Evolutionary conservation across 805 yeast species (phyloP).

Genomic region (Hanseniaspora pseudoguilliermondii): DNA sequence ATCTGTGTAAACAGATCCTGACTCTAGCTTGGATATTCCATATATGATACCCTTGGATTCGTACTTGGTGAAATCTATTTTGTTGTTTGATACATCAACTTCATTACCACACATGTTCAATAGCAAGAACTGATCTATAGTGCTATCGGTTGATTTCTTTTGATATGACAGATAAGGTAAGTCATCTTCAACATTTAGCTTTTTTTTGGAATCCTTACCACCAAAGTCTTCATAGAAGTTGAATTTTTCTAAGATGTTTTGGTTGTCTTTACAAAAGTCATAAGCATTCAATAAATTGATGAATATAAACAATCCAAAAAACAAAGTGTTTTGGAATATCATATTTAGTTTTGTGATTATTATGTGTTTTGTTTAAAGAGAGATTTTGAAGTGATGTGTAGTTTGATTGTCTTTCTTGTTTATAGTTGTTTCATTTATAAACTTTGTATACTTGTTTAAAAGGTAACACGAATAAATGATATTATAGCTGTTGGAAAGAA

Average conservation of each 20-base stretch:
- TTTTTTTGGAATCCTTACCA: slow-evolving; percentile 5
- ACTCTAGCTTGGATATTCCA: neutral
- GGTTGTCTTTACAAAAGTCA: slow-evolving; percentile 9
- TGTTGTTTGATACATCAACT: neutral
- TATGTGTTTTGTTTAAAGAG: too few species aligned
- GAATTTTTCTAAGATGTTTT: neutral
- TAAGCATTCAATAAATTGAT: neutral
- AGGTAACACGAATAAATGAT: too few species aligned
- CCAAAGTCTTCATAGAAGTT: slow-evolving; percentile 5
- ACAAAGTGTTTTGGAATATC: neutral
- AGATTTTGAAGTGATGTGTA: too few species aligned
- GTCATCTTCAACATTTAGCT: neutral
- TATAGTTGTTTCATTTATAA: neutral
- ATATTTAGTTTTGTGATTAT: neutral
- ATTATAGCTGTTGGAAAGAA: too few species aligned
- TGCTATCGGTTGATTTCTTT: neutral
- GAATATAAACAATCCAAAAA: neutral
- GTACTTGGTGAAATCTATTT: slow-evolving; percentile 2
- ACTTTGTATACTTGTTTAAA: too few species aligned
- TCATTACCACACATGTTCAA: slow-evolving; percentile 11
- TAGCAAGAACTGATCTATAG: neutral
- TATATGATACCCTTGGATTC: neutral
- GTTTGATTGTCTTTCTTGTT: neutral
- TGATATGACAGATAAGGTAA: neutral
- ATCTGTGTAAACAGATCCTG: neutral